Evolutionary conservation across 805 yeast species (phyloP).

Genomic region (Teunomyces pallodes): DNA sequence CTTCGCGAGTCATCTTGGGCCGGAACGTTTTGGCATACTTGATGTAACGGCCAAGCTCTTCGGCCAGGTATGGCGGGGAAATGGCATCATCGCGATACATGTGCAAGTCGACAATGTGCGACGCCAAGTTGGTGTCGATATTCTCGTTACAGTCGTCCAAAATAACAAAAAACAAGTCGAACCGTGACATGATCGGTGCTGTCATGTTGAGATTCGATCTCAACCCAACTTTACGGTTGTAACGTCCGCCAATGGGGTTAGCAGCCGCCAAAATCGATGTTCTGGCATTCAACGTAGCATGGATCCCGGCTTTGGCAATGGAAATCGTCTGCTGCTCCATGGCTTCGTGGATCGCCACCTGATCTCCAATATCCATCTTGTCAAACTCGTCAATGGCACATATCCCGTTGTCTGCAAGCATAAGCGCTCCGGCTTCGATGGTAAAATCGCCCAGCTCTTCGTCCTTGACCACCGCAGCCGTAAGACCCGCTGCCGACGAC

Average conservation of each 20-base stretch:
- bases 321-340: slow-evolving; percentile 99
- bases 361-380: slow-evolving; percentile 93
- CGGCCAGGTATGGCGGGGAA: slow-evolving; percentile 83
- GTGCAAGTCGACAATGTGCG: slow-evolving; percentile 89
- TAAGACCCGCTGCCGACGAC: slow-evolving; percentile 96
- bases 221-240: slow-evolving; percentile 80
- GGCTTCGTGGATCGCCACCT: slow-evolving; percentile 98
- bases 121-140: slow-evolving; percentile 84
- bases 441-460: slow-evolving; percentile 97
- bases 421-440: slow-evolving; percentile 96
- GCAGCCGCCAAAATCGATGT: slow-evolving; percentile 98
- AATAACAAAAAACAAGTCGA: slow-evolving; percentile 91
- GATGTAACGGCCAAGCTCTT: slow-evolving; percentile 83
- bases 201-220: slow-evolving; percentile 90
- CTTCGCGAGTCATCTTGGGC: slow-evolving; percentile 80
- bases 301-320: slow-evolving; percentile 98
- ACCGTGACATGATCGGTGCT: slow-evolving; percentile 98
- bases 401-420: slow-evolving; percentile 97
- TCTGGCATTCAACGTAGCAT: slow-evolving; percentile 94
- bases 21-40: slow-evolving; percentile 90
- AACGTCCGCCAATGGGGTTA: slow-evolving; percentile 95
- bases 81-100: slow-evolving; percentile 90
- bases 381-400: slow-evolving; percentile 99
- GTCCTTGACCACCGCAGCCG: slow-evolving; percentile 96
- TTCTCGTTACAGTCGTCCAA: slow-evolving; percentile 92